Percentiles rank a stretch among this genome's conserved stretches.
Conservation (phyloP, 371 early-diverging fungal genomes). For the Rhizomucor pusillus region DNA sequence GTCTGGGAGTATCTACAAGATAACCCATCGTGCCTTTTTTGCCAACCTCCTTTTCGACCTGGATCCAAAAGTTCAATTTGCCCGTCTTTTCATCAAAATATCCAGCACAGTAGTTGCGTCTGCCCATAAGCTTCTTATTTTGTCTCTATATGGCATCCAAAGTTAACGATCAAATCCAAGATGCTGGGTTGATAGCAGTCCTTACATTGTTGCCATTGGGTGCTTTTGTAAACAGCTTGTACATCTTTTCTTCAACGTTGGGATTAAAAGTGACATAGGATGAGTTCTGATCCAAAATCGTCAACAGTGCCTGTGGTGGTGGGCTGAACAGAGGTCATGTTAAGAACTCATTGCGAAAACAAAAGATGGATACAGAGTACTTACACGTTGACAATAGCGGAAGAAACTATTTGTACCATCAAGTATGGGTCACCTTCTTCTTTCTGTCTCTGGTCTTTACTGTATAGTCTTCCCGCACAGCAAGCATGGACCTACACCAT, state of each 20-base stretch:
- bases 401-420: conserved; percentile 77
- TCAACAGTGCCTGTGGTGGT: conserved; percentile 39
- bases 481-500: conserved; percentile 60
- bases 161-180: no score
- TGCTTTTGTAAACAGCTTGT: conserved; percentile 32
- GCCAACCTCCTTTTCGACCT: conserved; percentile 41
- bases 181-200: no score
- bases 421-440: conserved; percentile 63
- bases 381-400: conserved; percentile 70
- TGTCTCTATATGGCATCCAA: no score
- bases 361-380: conserved; percentile 3
- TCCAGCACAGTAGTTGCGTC: conserved; percentile 28
- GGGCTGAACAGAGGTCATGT: no score
- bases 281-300: conserved; percentile 37
- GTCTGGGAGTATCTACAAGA: conserved; percentile 35
- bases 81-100: conserved; percentile 38
- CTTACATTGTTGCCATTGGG: conserved; percentile 40
- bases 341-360: not conserved
- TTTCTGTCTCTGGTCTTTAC: conserved; percentile 41
- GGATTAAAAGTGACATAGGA: conserved; percentile 28
- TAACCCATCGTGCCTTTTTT: conserved; percentile 45
- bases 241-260: conserved; percentile 41
- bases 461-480: conserved; percentile 61
- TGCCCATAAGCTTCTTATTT: conserved; percentile 40
- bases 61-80: conserved; percentile 46